phyloP scores from a whole-genome alignment of 306 rosid genomes.

The Cucurbita moschata region DNA sequence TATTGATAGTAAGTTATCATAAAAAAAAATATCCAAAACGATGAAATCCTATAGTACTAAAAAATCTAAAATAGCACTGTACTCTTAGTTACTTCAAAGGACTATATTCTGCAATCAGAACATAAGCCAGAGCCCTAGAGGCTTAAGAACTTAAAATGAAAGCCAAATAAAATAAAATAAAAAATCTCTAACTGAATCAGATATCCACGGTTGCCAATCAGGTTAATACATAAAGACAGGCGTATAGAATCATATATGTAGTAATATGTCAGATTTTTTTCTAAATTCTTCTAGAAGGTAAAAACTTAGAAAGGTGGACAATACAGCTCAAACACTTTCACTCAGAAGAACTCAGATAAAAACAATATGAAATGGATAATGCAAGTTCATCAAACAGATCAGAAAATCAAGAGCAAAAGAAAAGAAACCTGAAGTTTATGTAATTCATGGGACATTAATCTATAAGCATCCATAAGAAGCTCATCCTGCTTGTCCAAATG shows the following conservation, averaged over 20 bases:
- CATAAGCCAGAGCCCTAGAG: background rate
- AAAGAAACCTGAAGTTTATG: slow-evolving; percentile 30
- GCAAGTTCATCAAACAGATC: background rate
- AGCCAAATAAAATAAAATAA: background rate
- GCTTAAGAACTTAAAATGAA: background rate
- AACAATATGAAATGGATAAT: background rate
- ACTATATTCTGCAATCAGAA: background rate
- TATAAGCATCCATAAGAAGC: slow-evolving; percentile 25
- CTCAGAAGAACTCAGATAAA: background rate
- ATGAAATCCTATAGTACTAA: background rate
- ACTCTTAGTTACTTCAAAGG: background rate
- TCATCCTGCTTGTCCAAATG: slow-evolving; percentile 50
- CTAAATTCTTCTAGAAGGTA: background rate
- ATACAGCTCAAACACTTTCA: background rate
- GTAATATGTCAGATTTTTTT: background rate
- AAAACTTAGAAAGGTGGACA: background rate
- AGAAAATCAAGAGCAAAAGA: background rate
- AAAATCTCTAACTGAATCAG: background rate
- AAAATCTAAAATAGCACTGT: background rate
- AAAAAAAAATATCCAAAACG: background rate
- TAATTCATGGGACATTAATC: slow-evolving; percentile 33
- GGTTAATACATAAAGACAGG: background rate
- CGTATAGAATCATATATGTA: background rate
- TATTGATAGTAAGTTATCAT: background rate
- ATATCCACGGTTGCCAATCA: background rate